These are phyloP conservation scores for Climacium dendroides DNA, from an alignment of 225 moss, liverwort and hornwort genomes.

Conservation along the genomic window DNA sequence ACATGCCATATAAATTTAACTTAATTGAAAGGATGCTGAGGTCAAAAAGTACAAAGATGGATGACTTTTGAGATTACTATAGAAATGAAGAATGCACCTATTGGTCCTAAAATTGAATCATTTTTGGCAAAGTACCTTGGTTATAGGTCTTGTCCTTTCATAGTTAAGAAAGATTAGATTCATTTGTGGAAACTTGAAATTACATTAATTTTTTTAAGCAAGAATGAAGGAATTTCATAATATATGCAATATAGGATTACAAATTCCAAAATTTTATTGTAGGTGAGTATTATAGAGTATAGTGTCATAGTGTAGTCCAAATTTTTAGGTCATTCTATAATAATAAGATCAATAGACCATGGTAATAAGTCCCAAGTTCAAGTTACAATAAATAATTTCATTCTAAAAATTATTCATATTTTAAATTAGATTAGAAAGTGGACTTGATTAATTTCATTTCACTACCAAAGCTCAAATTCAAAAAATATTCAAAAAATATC, in stretches of 20 bases:
- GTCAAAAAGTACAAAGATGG: background rate
- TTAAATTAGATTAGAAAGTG: background rate
- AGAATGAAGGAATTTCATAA: background rate
- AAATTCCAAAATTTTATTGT: background rate
- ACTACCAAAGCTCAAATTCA: too few relatives aligned
- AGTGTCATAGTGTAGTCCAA: rapidly evolving
- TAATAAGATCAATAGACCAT: background rate
- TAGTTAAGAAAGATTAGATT: rapidly evolving
- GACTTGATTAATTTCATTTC: background rate
- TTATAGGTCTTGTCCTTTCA: background rate
- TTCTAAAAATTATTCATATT: too few relatives aligned
- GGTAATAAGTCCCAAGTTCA: background rate
- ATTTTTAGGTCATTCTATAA: too few relatives aligned
- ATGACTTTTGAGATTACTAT: background rate
- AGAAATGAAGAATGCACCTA: background rate
- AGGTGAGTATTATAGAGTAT: rapidly evolving
- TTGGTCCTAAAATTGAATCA: background rate
- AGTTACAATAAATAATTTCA: background rate
- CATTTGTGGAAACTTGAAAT: background rate
- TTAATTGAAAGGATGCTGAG: rapidly evolving
- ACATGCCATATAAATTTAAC: background rate
- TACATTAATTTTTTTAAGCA: background rate
- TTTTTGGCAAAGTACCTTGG: background rate
- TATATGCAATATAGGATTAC: background rate
- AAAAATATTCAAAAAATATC: background rate